Conservation (phyloP, 78 protist genomes). For the Dictyostelium firmibasis region DNA sequence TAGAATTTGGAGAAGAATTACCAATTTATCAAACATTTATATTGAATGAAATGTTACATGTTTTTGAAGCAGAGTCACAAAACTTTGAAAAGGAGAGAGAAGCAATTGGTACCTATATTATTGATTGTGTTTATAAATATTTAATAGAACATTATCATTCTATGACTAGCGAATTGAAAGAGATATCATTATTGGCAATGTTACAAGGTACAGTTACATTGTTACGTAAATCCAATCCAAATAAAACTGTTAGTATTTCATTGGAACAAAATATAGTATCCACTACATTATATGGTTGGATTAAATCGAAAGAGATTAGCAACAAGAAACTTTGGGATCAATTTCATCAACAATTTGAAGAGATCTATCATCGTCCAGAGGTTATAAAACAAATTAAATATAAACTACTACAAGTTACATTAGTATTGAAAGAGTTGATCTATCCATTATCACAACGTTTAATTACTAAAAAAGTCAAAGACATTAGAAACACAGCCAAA, state of each 20-base stretch:
- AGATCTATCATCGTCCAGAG: constrained; percentile 40
- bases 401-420: constrained; percentile 14
- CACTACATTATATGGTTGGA: constrained; percentile 63
- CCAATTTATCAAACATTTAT: constrained; percentile 58
- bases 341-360: constrained; percentile 49
- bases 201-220: constrained; percentile 39
- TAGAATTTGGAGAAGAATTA: constrained; percentile 58
- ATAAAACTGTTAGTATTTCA: constrained; percentile 25
- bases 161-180: neutral
- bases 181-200: constrained; percentile 38
- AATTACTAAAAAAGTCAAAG: constrained; percentile 3
- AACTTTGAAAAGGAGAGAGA: constrained; percentile 60
- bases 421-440: neutral
- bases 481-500: constrained; percentile 21
- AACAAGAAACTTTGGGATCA: constrained; percentile 21
- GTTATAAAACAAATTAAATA: constrained; percentile 49
- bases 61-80: constrained; percentile 50
- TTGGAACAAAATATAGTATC: constrained; percentile 58
- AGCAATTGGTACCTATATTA: constrained; percentile 29
- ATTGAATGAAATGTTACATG: constrained; percentile 45
- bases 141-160: constrained; percentile 17
- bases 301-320: constrained; percentile 36
- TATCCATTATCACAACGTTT: constrained; percentile 43
- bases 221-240: constrained; percentile 43
- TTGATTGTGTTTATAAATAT: constrained; percentile 24